Percentiles rank a stretch among this genome's conserved stretches.
phyloP scores from a whole-genome alignment of 176 grass and related monocot species.

The Metroxylon sagu region DNA sequence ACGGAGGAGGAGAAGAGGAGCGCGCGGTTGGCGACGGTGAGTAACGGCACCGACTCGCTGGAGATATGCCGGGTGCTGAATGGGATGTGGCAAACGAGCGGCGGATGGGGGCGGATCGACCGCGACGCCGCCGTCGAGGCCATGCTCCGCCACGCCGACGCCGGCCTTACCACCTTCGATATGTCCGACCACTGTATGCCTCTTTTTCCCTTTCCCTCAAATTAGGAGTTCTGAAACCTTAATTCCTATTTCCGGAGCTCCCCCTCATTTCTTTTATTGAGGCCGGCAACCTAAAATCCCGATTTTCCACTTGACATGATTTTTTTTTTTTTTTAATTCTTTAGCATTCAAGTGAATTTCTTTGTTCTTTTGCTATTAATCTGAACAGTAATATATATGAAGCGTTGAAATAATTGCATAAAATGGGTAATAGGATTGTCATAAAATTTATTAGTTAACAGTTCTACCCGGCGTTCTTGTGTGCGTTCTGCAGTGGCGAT shows the following conservation, averaged over 20 bases:
- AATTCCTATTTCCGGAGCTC: too few relatives aligned
- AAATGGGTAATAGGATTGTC: too few relatives aligned
- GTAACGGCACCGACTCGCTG: conserved; percentile 46
- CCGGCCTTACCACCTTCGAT: conserved; percentile 85
- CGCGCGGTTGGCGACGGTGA: conserved; percentile 27
- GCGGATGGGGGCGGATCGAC: conserved; percentile 83
- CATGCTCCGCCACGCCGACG: conserved; percentile 75
- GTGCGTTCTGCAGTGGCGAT: too few relatives aligned
- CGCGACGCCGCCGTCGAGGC: conserved; percentile 67
- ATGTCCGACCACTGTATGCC: conserved; percentile 81
- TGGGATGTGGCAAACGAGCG: conserved; percentile 95
- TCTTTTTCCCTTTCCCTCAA: neutral
- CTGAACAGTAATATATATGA: neutral
- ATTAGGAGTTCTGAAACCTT: too few relatives aligned
- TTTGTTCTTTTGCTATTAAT: conserved; percentile 1
- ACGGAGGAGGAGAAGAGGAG: conserved; percentile 12
- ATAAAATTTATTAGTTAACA: too few relatives aligned
- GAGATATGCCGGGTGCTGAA: conserved; percentile 90
- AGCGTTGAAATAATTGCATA: too few relatives aligned
- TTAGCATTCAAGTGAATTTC: neutral
- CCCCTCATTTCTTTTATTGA: too few relatives aligned
- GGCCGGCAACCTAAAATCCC: too few relatives aligned
- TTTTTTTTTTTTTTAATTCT: too few relatives aligned
- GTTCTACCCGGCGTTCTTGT: too few relatives aligned
- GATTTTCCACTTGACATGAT: too few relatives aligned